Evolutionary conservation across 306 rosid species (phyloP).

Genomic region (Geum urbanum): DNA sequence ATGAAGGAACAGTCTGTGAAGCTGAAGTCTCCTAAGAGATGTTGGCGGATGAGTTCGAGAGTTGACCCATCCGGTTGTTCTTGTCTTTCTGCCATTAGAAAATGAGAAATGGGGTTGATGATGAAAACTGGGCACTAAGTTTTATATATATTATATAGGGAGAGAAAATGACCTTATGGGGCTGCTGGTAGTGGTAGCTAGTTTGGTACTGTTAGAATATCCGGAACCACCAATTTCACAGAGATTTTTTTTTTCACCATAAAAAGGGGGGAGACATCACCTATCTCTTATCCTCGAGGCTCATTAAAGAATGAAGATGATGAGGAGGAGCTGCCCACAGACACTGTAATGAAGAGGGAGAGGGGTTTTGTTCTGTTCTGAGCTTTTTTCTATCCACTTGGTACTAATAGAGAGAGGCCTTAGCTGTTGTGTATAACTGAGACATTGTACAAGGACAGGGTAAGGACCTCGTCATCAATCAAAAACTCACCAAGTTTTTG

Average conservation of each 20-base stretch:
- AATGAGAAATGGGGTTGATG: too few species aligned
- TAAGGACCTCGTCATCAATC: background rate
- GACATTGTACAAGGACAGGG: background rate
- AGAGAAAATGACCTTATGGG: background rate
- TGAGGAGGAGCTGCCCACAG: background rate
- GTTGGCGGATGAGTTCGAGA: conserved; percentile 36
- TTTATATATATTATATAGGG: background rate
- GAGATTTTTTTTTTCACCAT: background rate
- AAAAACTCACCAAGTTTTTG: too few species aligned
- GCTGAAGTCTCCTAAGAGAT: conserved; percentile 37
- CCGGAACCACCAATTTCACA: conserved; percentile 5
- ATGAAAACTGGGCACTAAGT: background rate
- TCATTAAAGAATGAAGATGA: background rate
- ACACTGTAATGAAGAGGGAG: background rate
- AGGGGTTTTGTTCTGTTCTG: background rate
- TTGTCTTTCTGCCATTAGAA: conserved; percentile 8
- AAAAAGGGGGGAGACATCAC: background rate
- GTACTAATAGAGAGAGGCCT: background rate
- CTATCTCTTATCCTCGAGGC: background rate
- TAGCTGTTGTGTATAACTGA: background rate
- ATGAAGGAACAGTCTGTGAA: conserved; percentile 18
- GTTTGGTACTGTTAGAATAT: background rate
- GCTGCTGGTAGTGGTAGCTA: background rate
- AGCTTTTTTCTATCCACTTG: background rate
- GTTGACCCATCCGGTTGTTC: conserved; percentile 22